Evolutionary conservation across 352 stramenopile genomes (phyloP), one percentile per base, ranked within the genome.

Genomic region (Blastocystis sp.): DNA sequence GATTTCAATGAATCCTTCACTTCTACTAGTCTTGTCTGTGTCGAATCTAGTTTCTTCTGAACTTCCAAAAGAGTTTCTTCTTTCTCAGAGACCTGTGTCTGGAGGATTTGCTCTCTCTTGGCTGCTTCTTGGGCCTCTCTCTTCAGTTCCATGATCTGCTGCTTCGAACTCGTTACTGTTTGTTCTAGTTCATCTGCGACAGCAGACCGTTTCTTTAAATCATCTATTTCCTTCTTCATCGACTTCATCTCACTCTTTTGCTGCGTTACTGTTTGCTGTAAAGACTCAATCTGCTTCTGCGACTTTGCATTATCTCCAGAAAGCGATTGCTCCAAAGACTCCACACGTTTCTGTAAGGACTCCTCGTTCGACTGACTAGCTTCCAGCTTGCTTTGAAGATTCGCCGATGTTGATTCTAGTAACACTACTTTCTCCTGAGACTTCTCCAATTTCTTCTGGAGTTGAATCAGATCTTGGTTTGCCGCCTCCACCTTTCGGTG

Each of bases 401-500:
- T 30, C 11, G 18, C 37, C 68, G 41, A 24, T 24, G 30, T 18
- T 24, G 68, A 37, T 43, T 79, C 68, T 47, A 79, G 41, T 4
- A 16, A n/a, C 68, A 20, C 50, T 34, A 79, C 68, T 30, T 50
- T 20, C 50, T 63, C 68, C 41, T 63, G 68, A 24, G 68, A n/a
- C 41, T 79, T 79, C 37, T 79, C 68, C 50, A 79, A 34, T 47
- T 79, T 79, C 68, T 79, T 79, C 68, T 79, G 41, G 9, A 47
- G 30, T 41, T 37, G n/a, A 24, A 18, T 9, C 68, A 55, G 20
- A 18, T 79, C 68, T 47, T 24, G 11, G 20, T 41, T 26, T 11
- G 26, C 47, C 9, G 68, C 37, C 37, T 79, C 68, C 4, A 79
- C 41, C 41, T 7, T 18, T 43, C 26, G 13, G 7, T 59, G 41